Evolutionary conservation across 2,329 filamentous ascomycete genomes (phyloP).

Genomic region (Exophiala aquamarina): DNA sequence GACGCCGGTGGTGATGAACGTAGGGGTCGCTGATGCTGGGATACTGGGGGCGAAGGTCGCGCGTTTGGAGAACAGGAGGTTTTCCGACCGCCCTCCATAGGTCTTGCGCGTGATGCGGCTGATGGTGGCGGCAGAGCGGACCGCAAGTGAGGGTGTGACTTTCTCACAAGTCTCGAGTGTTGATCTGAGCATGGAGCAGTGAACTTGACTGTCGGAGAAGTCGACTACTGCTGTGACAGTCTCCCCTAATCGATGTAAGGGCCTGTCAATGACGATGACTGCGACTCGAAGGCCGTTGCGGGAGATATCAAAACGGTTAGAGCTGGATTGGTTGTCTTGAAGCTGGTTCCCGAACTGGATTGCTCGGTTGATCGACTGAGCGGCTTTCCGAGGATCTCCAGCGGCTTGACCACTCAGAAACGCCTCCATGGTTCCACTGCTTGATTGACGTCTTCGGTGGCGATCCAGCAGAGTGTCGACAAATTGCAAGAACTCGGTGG

Average conservation of each 20-base stretch:
- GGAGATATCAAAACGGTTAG: constrained; percentile 94
- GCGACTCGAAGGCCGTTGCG: constrained; percentile 89
- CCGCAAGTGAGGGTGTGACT: constrained; percentile 74
- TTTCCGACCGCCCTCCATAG: constrained; percentile 76
- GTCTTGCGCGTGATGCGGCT: constrained; percentile 82
- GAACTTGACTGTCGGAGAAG: constrained; percentile 73
- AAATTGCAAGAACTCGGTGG: constrained; percentile 48
- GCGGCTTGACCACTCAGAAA: constrained; percentile 7
- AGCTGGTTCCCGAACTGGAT: constrained; percentile 79
- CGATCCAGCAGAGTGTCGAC: constrained; percentile 27
- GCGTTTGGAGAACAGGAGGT: constrained; percentile 75
- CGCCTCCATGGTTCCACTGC: constrained; percentile 23
- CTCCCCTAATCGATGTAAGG: constrained; percentile 86
- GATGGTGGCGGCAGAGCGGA: constrained; percentile 82
- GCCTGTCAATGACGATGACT: constrained; percentile 82
- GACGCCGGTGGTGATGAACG: constrained; percentile 87
- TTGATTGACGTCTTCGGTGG: constrained; percentile 26
- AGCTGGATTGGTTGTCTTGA: constrained; percentile 68
- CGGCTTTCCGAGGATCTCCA: constrained; percentile 54
- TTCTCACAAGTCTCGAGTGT: constrained; percentile 85
- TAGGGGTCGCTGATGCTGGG: constrained; percentile 78
- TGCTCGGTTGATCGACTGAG: constrained; percentile 85
- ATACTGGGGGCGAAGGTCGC: constrained; percentile 81
- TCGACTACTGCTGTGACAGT: constrained; percentile 81
- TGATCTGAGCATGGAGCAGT: constrained; percentile 81